phyloP scores from a whole-genome alignment of 1,284 basidiomycete species.

The Cutaneotrichosporon cavernicola region DNA sequence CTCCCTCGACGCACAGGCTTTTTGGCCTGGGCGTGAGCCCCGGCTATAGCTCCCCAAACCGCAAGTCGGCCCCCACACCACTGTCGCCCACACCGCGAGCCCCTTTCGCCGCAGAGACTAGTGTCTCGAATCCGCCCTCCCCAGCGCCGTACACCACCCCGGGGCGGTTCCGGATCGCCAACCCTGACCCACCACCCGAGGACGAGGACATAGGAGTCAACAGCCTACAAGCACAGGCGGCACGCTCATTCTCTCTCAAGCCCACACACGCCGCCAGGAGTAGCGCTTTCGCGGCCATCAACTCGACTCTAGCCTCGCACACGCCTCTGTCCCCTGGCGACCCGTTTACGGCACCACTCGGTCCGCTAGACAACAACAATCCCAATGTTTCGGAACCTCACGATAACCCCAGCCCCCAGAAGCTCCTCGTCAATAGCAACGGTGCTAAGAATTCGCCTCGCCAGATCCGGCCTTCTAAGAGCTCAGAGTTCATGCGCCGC shows the following conservation, averaged over 20 bases:
- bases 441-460: not conserved
- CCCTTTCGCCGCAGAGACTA: not conserved
- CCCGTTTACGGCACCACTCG: not conserved
- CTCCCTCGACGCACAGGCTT: not conserved
- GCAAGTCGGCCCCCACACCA: not conserved
- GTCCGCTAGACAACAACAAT: slow-evolving; percentile 5
- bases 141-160: slow-evolving; percentile 7
- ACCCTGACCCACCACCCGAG: slow-evolving; percentile 8
- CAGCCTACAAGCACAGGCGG: not conserved
- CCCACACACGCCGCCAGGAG: slow-evolving; percentile 1
- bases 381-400: not conserved
- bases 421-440: slow-evolving; percentile 5
- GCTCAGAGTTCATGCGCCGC: slow-evolving; percentile 18
- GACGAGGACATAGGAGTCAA: slow-evolving; percentile 1
- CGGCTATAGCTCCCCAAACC: not conserved
- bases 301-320: not conserved
- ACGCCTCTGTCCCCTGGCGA: not conserved
- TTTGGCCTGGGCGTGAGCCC: not conserved
- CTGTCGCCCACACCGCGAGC: not conserved
- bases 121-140: not conserved
- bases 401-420: not conserved
- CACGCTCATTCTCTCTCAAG: not conserved
- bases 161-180: slow-evolving; percentile 11
- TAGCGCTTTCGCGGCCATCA: not conserved
- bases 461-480: slow-evolving; percentile 13